These are phyloP conservation scores for Epichloe hybrida DNA, from an alignment of 2,329 filamentous ascomycete genomes.

Conservation along the genomic window DNA sequence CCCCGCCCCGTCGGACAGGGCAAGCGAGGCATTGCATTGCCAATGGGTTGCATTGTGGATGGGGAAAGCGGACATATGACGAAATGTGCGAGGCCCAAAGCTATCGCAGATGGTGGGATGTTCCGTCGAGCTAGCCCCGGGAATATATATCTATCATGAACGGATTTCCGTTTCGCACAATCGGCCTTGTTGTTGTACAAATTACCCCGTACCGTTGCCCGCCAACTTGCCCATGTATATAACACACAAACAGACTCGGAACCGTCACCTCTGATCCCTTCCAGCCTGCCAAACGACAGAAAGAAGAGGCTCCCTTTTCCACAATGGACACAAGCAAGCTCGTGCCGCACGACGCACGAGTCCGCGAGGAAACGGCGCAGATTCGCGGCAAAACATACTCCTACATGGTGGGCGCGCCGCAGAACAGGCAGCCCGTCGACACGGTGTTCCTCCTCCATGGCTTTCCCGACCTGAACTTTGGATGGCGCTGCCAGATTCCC, in stretches of 20 bases:
- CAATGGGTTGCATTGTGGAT: too few species aligned
- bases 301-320: too few species aligned
- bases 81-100: neutral
- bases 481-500: slow-evolving; percentile 85
- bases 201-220: too few species aligned
- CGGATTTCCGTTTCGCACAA: too few species aligned
- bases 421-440: slow-evolving; percentile 21
- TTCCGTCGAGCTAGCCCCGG: too few species aligned
- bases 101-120: too few species aligned
- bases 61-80: neutral
- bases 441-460: slow-evolving; percentile 54
- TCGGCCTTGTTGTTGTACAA: too few species aligned
- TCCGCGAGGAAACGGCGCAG: slow-evolving; percentile 47
- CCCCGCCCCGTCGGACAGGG: neutral
- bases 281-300: too few species aligned
- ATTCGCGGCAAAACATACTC: slow-evolving; percentile 60
- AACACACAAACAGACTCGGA: too few species aligned
- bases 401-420: slow-evolving; percentile 43
- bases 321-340: slow-evolving; percentile 49
- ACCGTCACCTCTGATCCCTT: too few species aligned
- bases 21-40: neutral
- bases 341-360: slow-evolving; percentile 49
- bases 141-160: too few species aligned
- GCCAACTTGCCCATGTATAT: too few species aligned
- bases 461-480: slow-evolving; percentile 70